Evolutionary conservation across 1,284 basidiomycete genomes (phyloP), one percentile per base, ranked within the genome.

Genomic region (Farysia itapuensis): DNA sequence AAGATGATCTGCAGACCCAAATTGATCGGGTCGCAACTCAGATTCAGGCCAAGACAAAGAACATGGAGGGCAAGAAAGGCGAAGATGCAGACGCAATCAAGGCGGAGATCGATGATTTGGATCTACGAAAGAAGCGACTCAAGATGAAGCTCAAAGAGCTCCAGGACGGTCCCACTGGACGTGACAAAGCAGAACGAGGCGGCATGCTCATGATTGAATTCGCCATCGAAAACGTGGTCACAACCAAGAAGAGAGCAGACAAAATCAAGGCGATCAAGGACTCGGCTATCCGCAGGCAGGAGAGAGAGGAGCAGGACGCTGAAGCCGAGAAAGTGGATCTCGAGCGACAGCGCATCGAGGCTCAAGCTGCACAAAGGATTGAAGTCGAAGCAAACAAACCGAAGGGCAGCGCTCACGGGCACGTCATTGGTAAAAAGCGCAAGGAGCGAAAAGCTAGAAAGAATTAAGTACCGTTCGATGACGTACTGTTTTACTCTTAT

Each of bases 121-220:
- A 46, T 9, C 39, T 64, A 1, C 60, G 70, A 12, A 35, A 61
- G 20, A 61, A 70, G 37, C 56, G 74, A 16, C 25, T 76, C 6
- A 35, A 49, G 9, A 35, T 47, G 15, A 61, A 63, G 35, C 24
- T 68, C 5, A 33, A 61, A 14, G 66, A 71, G 19, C 39, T 74
- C 5, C 32, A 64, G 32, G 50, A 60, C 37, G 19, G 35, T 33
- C 2, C n/a, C 5, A 29, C 29, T 26, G 43, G 45, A 30, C 18
- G 34, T 14, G 60, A 60, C 25, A 70, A 69, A 52, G 41, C 47
- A 1, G 70, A 72, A 35, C 39, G 68, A 6, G 71, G 74, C 6
- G 71, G 71, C 12, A 58, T 67, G 39, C 30, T 75, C 15, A 57
- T 72, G 37, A 64, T 74, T 36, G 74, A 76, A 35, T 76, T 76